Evolutionary conservation across 176 grass and related monocot genomes (phyloP).

Genomic region (Areca catechu): DNA sequence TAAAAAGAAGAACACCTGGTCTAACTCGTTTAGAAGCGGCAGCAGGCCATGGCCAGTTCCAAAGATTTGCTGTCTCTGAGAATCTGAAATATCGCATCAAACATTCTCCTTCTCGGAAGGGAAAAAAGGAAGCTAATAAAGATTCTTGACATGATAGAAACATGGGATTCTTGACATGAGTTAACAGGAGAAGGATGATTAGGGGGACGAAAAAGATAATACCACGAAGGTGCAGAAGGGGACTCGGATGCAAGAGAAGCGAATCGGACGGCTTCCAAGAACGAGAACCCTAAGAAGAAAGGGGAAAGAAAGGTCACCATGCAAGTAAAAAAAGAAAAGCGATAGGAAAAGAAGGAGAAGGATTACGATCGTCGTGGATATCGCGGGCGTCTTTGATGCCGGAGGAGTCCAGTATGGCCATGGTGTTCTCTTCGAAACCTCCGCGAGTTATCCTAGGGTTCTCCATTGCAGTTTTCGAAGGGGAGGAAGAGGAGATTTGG

Average conservation of each 20-base stretch:
- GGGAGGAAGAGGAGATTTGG: not conserved
- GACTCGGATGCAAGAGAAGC: constrained; percentile 34
- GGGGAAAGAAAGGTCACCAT: not conserved
- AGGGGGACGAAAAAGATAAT: not conserved
- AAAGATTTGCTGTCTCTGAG: constrained; percentile 53
- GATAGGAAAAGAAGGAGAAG: not conserved
- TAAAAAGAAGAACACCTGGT: constrained; percentile 36
- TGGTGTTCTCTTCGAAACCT: constrained; percentile 72
- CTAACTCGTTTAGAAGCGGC: constrained; percentile 62
- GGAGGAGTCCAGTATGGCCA: constrained; percentile 77
- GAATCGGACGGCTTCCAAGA: constrained; percentile 67
- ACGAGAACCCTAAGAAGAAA: constrained; percentile 42
- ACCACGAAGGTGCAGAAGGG: constrained; percentile 55
- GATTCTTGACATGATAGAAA: not conserved
- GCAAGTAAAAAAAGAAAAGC: constrained; percentile 5
- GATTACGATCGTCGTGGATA: constrained; percentile 70
- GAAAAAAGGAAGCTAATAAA: not conserved
- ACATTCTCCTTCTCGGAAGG: constrained; percentile 53
- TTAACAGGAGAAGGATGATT: not conserved
- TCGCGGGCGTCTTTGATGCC: constrained; percentile 76
- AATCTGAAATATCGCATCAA: constrained; percentile 57
- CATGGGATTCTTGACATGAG: too few species aligned
- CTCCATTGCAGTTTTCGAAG: too few species aligned
- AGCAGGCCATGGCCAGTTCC: constrained; percentile 63
- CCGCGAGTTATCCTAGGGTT: not conserved